Evolutionary conservation across 495 filamentous ascomycete genomes (phyloP).

Genomic region (Penicillium bovifimosum): DNA sequence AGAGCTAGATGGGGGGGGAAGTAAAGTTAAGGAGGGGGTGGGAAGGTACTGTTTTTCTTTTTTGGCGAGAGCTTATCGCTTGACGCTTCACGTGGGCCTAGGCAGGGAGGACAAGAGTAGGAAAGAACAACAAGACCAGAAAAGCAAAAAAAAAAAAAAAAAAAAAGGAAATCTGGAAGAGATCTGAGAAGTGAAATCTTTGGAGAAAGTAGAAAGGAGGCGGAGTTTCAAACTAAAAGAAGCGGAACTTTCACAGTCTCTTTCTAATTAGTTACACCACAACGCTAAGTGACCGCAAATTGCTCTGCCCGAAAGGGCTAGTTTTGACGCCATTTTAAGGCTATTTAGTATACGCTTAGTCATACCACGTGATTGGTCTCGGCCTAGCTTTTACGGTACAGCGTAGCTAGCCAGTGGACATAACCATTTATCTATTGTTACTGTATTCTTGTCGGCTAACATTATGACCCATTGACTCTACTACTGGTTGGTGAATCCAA

Average conservation of each 20-base stretch:
- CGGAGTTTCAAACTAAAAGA: not conserved
- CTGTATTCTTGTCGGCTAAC: too few relatives aligned
- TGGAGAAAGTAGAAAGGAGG: too few relatives aligned
- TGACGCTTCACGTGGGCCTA: slow-evolving; percentile 17
- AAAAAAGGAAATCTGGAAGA: not conserved
- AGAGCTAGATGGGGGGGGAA: not conserved
- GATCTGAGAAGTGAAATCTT: not conserved
- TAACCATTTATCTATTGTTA: too few relatives aligned
- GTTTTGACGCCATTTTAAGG: too few relatives aligned
- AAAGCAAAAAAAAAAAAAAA: not conserved
- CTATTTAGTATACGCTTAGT: too few relatives aligned
- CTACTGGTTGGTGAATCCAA: too few relatives aligned
- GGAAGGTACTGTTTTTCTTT: slow-evolving; percentile 20
- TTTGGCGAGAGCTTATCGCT: slow-evolving; percentile 21
- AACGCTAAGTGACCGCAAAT: not conserved
- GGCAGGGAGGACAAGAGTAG: not conserved
- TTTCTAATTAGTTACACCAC: not conserved
- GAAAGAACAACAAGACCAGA: too few relatives aligned
- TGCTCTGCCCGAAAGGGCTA: too few relatives aligned
- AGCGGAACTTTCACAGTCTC: not conserved
- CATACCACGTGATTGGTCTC: too few relatives aligned
- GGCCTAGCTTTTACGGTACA: too few relatives aligned
- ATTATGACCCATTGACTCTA: too few relatives aligned
- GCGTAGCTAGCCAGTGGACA: too few relatives aligned
- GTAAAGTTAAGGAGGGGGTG: not conserved